These are phyloP conservation scores for Phaeotremella fagi DNA, from an alignment of 768 basidiomycete genomes.

Conservation along the genomic window DNA sequence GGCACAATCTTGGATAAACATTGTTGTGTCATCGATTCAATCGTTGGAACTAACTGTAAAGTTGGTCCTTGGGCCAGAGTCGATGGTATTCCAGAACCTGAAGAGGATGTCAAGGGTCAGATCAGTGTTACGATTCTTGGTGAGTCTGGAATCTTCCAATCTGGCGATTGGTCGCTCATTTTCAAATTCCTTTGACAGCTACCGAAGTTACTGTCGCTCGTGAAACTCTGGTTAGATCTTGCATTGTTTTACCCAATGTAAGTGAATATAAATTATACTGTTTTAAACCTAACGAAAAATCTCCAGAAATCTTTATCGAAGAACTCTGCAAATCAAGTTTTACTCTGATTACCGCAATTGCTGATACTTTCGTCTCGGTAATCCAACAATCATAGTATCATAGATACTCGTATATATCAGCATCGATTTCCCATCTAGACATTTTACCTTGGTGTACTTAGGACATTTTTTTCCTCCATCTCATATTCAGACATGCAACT, in stretches of 20 bases:
- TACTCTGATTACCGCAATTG: constrained; percentile 49
- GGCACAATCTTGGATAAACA: constrained; percentile 49
- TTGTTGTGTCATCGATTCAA: constrained; percentile 49
- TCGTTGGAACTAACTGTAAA: constrained; percentile 50
- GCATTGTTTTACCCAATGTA: constrained; percentile 51
- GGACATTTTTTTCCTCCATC: too few relatives aligned
- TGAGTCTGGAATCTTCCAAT: constrained; percentile 29
- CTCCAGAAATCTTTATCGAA: constrained; percentile 48
- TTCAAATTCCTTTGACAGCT: too few relatives aligned
- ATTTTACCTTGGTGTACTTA: neutral
- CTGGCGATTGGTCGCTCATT: too few relatives aligned
- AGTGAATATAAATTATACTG: constrained; percentile 6
- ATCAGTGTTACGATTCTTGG: constrained; percentile 51
- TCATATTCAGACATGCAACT: neutral
- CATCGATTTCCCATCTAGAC: too few relatives aligned
- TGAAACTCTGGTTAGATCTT: constrained; percentile 50
- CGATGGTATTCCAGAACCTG: constrained; percentile 47
- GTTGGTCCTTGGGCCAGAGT: constrained; percentile 52
- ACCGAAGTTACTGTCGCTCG: constrained; percentile 51
- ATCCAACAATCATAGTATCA: too few relatives aligned
- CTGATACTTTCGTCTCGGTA: too few relatives aligned
- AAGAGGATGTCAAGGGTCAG: constrained; percentile 46
- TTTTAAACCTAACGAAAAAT: neutral
- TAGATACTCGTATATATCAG: too few relatives aligned
- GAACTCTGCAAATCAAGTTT: constrained; percentile 49